Percentiles rank a stretch among this genome's conserved stretches.
These are phyloP conservation scores for Mortierella claussenii DNA, from an alignment of 192 early-diverging fungal genomes.

Conservation along the genomic window DNA sequence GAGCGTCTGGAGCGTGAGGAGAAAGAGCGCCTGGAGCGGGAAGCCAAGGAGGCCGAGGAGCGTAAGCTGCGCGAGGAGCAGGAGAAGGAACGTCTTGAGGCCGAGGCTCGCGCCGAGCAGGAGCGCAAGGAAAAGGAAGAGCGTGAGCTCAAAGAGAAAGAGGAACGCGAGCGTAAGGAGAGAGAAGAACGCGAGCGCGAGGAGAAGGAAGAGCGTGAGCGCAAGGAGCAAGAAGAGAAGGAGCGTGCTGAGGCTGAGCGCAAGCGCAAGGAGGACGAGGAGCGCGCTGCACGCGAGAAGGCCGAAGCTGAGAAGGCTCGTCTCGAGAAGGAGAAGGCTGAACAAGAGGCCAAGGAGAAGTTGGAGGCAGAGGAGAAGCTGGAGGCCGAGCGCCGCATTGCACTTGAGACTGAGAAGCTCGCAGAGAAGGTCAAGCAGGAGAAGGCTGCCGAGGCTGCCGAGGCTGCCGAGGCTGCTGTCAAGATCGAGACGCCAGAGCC, in stretches of 20 bases:
- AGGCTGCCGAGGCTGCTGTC: slow-evolving; percentile 33
- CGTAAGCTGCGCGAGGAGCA: slow-evolving; percentile 41
- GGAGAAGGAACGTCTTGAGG: slow-evolving; percentile 49
- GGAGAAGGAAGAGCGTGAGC: slow-evolving; percentile 44
- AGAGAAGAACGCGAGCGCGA: slow-evolving; percentile 43
- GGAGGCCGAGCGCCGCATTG: slow-evolving; percentile 34
- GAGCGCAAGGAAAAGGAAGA: slow-evolving; percentile 10
- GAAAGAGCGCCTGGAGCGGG: slow-evolving; percentile 41
- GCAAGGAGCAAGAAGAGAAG: slow-evolving; percentile 41
- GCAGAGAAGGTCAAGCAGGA: slow-evolving; percentile 35
- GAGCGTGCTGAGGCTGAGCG: slow-evolving; percentile 35
- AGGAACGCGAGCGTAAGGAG: slow-evolving; percentile 40
- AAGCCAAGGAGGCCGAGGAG: slow-evolving; percentile 47
- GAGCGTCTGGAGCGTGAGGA: slow-evolving; percentile 51
- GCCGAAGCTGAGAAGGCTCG: slow-evolving; percentile 45
- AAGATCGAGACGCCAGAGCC: slow-evolving; percentile 39
- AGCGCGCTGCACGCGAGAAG: slow-evolving; percentile 49
- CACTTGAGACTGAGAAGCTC: slow-evolving; percentile 39
- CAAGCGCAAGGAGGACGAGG: slow-evolving; percentile 43
- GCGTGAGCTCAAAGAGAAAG: slow-evolving; percentile 26
- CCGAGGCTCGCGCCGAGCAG: slow-evolving; percentile 28
- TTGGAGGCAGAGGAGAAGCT: slow-evolving; percentile 47
- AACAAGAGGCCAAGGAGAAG: slow-evolving; percentile 41
- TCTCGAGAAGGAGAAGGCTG: slow-evolving; percentile 24
- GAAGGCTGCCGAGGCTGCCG: slow-evolving; percentile 32